These are phyloP conservation scores for Irpex sp. DNA, from an alignment of 1,284 basidiomycete genomes.

Conservation along the genomic window DNA sequence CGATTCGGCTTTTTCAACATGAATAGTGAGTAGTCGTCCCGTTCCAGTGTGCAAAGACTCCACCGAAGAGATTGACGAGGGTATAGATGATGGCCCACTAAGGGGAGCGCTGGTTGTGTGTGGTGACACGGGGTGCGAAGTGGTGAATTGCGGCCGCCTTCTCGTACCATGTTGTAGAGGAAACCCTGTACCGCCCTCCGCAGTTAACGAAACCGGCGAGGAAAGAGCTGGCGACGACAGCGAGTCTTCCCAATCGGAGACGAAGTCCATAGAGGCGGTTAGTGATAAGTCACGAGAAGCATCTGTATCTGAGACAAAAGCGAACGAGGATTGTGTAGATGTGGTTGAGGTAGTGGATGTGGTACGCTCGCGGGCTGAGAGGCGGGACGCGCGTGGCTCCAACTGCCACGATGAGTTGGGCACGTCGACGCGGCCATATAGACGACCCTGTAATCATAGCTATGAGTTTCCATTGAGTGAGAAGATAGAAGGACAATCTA, in stretches of 20 bases:
- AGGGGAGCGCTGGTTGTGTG: constrained; percentile 24
- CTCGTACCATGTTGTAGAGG: constrained; percentile 10
- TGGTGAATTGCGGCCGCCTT: constrained; percentile 18
- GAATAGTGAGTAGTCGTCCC: constrained; percentile 66
- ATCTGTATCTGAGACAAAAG: constrained; percentile 73
- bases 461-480: background rate
- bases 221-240: constrained; percentile 53
- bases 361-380: constrained; percentile 61
- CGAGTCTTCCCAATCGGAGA: constrained; percentile 65
- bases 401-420: constrained; percentile 71
- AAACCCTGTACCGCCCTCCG: constrained; percentile 37
- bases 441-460: constrained; percentile 47
- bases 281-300: constrained; percentile 66
- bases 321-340: constrained; percentile 75
- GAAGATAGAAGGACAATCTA: constrained; percentile 22
- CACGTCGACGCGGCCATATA: constrained; percentile 65
- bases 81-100: constrained; percentile 44
- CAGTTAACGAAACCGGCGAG: constrained; percentile 55
- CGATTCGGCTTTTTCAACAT: constrained; percentile 74
- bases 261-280: constrained; percentile 70
- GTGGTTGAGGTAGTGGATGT: constrained; percentile 69
- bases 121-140: constrained; percentile 56
- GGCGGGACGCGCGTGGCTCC: constrained; percentile 52
- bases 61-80: constrained; percentile 69
- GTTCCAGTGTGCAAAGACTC: constrained; percentile 62